A percentile compares a stretch with the other conserved stretches of the same genome.
phyloP scores from a whole-genome alignment of 208 protist species.

The Wallacemonas sp. region DNA sequence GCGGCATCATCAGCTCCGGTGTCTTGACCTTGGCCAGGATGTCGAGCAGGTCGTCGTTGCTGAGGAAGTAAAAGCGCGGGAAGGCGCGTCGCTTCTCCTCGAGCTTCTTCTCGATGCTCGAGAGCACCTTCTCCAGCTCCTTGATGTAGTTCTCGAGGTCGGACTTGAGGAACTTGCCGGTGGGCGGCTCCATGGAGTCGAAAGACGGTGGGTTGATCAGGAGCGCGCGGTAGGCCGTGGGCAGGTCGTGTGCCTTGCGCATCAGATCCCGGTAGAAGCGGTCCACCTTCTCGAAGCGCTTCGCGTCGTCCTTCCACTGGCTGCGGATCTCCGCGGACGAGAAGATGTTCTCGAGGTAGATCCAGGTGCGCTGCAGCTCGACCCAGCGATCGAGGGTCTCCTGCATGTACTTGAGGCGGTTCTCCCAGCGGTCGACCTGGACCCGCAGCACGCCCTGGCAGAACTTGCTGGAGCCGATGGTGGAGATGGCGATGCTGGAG shows the following conservation, averaged over 20 bases:
- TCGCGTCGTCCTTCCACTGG: constrained; percentile 96
- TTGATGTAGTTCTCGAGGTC: constrained; percentile 92
- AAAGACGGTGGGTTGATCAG: constrained; percentile 85
- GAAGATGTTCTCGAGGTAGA: constrained; percentile 97
- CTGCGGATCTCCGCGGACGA: constrained; percentile 94
- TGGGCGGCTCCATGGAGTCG: constrained; percentile 41
- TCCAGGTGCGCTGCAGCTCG: constrained; percentile 96
- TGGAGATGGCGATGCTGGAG: constrained; percentile 89
- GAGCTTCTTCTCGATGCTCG: constrained; percentile 94
- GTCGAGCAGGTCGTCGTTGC: constrained; percentile 97
- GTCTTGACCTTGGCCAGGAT: constrained; percentile 98
- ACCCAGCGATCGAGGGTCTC: constrained; percentile 95
- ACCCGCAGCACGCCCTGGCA: constrained; percentile 90
- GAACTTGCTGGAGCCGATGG: constrained; percentile 92
- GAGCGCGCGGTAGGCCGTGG: constrained; percentile 88
- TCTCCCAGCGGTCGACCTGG: constrained; percentile 95
- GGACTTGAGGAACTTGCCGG: constrained; percentile 68
- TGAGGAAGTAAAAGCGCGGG: constrained; percentile 98
- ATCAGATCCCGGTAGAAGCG: constrained; percentile 95
- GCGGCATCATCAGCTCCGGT: constrained; percentile 96
- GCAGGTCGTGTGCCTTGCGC: constrained; percentile 91
- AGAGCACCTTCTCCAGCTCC: constrained; percentile 94
- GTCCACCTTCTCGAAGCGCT: constrained; percentile 95
- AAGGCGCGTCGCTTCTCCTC: constrained; percentile 97
- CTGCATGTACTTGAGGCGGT: constrained; percentile 92